Percentiles rank a stretch among this genome's conserved stretches.
Conservation (phyloP, 179 eudicot genomes). For the Corrigiola litoralis region DNA sequence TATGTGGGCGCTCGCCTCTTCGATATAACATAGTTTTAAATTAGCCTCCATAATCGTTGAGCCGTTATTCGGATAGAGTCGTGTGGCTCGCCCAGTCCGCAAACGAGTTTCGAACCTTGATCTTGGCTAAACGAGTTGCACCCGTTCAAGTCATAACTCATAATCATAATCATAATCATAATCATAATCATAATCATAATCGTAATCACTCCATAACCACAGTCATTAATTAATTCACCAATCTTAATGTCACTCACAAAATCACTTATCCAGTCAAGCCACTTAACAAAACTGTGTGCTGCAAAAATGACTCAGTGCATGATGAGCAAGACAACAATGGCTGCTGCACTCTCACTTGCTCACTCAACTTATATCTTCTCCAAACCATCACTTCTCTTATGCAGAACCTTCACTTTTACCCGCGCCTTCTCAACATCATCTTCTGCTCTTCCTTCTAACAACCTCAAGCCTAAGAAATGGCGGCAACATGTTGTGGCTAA, state of each 20-base stretch:
- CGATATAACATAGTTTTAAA: no score
- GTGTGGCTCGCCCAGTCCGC: no score
- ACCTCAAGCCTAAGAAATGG: slow-evolving; percentile 27
- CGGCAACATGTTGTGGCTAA: slow-evolving; percentile 33
- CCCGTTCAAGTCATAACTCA: no score
- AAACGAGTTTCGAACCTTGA: no score
- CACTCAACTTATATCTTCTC: slow-evolving; percentile 38
- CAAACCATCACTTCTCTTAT: slow-evolving; percentile 26
- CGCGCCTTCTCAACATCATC: slow-evolving; percentile 27
- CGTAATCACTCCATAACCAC: no score
- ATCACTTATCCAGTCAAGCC: slow-evolving; percentile 5
- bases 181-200: no score
- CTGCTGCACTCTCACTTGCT: slow-evolving; percentile 24
- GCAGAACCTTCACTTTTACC: slow-evolving; percentile 20
- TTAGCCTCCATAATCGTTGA: no score
- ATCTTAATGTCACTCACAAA: not conserved
- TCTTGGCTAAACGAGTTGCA: no score
- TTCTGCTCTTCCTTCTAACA: slow-evolving; percentile 17
- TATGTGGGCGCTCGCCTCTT: no score
- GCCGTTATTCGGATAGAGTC: no score
- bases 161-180: no score
- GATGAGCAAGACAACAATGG: slow-evolving; percentile 7
- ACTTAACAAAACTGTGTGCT: not conserved
- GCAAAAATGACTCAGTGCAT: not conserved
- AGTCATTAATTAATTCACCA: no score